Evolutionary conservation across 2,329 filamentous ascomycete species (phyloP).

Genomic region (Escovopsis sp.): DNA sequence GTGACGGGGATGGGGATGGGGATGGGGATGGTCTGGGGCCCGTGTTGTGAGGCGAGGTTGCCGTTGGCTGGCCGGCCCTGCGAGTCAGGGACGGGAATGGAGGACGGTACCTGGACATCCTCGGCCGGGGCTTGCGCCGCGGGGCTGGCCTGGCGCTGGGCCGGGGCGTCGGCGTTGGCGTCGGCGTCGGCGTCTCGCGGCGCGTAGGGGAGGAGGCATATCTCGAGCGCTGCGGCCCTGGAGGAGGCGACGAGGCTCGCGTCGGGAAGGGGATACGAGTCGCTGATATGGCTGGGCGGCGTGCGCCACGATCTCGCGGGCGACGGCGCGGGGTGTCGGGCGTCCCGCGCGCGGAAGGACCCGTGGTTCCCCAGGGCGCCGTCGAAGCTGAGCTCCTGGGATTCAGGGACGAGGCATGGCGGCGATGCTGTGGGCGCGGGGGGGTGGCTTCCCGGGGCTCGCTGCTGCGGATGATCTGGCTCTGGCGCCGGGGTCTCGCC

Average conservation of each 20-base stretch:
- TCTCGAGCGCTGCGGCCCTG: slow-evolving; percentile 35
- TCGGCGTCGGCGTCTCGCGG: too few species aligned
- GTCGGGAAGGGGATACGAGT: slow-evolving; percentile 34
- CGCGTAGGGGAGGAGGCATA: slow-evolving; percentile 21
- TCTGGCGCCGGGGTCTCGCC: background rate
- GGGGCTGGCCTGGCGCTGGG: too few species aligned
- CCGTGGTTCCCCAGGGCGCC: slow-evolving; percentile 30
- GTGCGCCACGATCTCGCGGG: slow-evolving; percentile 22
- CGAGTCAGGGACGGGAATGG: slow-evolving; percentile 9
- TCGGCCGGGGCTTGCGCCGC: background rate
- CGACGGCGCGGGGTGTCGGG: slow-evolving; percentile 13
- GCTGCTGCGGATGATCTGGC: too few species aligned
- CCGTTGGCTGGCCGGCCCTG: slow-evolving; percentile 1
- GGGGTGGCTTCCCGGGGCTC: slow-evolving; percentile 2
- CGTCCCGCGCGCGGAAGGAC: too few species aligned
- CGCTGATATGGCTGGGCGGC: slow-evolving; percentile 36
- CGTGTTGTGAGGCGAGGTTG: too few species aligned
- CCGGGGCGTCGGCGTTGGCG: too few species aligned
- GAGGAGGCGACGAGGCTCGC: slow-evolving; percentile 19
- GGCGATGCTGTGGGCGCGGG: slow-evolving; percentile 7
- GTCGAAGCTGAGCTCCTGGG: slow-evolving; percentile 28
- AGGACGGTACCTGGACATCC: slow-evolving; percentile 12
- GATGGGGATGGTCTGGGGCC: too few species aligned
- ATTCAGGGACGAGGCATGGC: slow-evolving; percentile 16
- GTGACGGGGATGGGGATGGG: slow-evolving; percentile 16